phyloP scores from a whole-genome alignment of 2,329 filamentous ascomycete genomes.

The Pseudocercospora pini-densiflorae region DNA sequence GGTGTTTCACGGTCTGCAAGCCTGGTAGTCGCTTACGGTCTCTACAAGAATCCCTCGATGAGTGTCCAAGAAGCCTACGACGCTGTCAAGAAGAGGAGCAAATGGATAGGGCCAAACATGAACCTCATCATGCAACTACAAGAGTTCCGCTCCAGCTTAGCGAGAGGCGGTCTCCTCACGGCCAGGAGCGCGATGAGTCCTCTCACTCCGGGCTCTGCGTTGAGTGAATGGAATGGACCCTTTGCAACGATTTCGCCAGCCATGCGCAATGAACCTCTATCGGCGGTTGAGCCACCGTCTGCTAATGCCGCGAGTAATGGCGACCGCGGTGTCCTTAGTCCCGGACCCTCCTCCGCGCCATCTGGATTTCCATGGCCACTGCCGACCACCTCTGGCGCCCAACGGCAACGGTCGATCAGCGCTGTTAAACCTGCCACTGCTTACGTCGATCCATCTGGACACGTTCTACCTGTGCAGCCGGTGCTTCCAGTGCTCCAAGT shows the following conservation, averaged over 20 bases:
- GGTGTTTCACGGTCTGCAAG: constrained; percentile 84
- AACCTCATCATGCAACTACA: constrained; percentile 87
- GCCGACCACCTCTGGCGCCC: constrained; percentile 45
- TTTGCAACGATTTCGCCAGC: constrained; percentile 32
- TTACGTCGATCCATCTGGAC: constrained; percentile 43
- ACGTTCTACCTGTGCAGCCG: constrained; percentile 40
- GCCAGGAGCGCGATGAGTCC: constrained; percentile 40
- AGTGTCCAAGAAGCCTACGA: constrained; percentile 85
- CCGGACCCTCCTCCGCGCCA: constrained; percentile 70
- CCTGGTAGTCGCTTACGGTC: constrained; percentile 82
- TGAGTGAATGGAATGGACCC: constrained; percentile 39
- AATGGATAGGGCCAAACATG: constrained; percentile 92
- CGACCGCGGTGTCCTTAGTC: constrained; percentile 43
- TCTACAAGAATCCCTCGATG: constrained; percentile 76
- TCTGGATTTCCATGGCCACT: constrained; percentile 65
- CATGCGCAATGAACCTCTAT: constrained; percentile 25
- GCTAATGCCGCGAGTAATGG: constrained; percentile 20
- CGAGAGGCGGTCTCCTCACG: constrained; percentile 41
- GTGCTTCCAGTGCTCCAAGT: constrained; percentile 34
- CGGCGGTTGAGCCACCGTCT: constrained; percentile 25
- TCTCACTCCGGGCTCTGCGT: constrained; percentile 39
- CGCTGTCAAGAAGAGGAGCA: constrained; percentile 77
- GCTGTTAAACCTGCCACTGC: constrained; percentile 58
- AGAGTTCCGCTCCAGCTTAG: constrained; percentile 66
- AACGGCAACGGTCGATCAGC: constrained; percentile 26